These are phyloP conservation scores for Spathaspora sp. DNA, from an alignment of 1,139 yeast species.

Conservation along the genomic window DNA sequence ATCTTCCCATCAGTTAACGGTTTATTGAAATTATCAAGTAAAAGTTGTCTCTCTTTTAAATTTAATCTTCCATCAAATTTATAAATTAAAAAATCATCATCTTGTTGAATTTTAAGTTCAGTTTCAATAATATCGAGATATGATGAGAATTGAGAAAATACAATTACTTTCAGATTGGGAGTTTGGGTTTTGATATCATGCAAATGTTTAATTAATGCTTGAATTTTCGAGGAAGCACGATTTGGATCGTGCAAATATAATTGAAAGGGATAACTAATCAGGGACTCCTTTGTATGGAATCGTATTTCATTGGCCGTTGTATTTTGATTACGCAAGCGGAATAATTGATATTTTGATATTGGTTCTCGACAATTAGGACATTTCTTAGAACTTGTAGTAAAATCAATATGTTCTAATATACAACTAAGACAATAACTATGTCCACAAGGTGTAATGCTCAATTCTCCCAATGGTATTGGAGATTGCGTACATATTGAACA, in stretches of 20 bases:
- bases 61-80: constrained; percentile 83
- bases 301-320: constrained; percentile 32
- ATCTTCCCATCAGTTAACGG: constrained; percentile 32
- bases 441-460: constrained; percentile 74
- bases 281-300: constrained; percentile 27
- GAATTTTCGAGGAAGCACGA: constrained; percentile 68
- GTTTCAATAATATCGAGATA: constrained; percentile 73
- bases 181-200: constrained; percentile 50
- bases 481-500: constrained; percentile 82
- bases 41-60: constrained; percentile 62
- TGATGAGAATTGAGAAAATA: constrained; percentile 88
- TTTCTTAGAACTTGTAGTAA: constrained; percentile 35
- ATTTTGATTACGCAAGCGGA: constrained; percentile 33
- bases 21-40: constrained; percentile 54
- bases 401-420: constrained; percentile 66
- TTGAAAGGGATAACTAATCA: constrained; percentile 28
- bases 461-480: constrained; percentile 55
- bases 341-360: constrained; percentile 44
- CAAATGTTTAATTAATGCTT: constrained; percentile 65
- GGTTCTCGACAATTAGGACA: constrained; percentile 64
- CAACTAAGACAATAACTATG: constrained; percentile 79
- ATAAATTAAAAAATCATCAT: constrained; percentile 39
- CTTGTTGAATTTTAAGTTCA: constrained; percentile 49
- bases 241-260: constrained; percentile 49
- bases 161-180: constrained; percentile 74